Evolutionary conservation across 1,284 basidiomycete species (phyloP).

Genomic region (Kalmanozyma brasiliensis): DNA sequence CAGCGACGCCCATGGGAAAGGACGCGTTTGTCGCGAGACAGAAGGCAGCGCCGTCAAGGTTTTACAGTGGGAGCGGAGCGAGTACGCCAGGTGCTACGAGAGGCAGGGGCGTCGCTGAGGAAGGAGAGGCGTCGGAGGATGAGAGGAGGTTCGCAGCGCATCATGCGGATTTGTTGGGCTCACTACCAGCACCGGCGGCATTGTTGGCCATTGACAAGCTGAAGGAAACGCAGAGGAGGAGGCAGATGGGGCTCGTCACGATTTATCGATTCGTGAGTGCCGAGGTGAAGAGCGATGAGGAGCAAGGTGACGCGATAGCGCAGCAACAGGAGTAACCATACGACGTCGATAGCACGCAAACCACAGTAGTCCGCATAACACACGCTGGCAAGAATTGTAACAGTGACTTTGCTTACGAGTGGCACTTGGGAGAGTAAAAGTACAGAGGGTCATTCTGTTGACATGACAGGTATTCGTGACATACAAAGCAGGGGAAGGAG

Average conservation of each 20-base stretch:
- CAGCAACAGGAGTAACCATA: not conserved
- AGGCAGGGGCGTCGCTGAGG: slow-evolving; percentile 8
- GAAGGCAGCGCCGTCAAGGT: slow-evolving; percentile 13
- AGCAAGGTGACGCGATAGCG: not conserved
- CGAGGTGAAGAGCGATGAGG: slow-evolving; percentile 14
- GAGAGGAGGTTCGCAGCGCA: slow-evolving; percentile 13
- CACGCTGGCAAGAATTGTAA: no score
- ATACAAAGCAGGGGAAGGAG: not conserved
- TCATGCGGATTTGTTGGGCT: slow-evolving; percentile 42
- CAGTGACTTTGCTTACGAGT: no score
- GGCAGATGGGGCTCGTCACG: slow-evolving; percentile 25
- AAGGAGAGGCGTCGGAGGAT: not conserved
- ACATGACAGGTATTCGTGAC: not conserved
- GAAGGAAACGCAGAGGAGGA: slow-evolving; percentile 24
- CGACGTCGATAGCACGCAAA: not conserved
- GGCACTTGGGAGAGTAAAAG: no score
- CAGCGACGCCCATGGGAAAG: slow-evolving; percentile 17
- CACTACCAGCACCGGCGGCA: slow-evolving; percentile 36
- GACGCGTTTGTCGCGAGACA: slow-evolving; percentile 23
- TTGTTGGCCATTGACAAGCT: slow-evolving; percentile 33
- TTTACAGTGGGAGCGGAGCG: slow-evolving; percentile 44
- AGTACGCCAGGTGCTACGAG: slow-evolving; percentile 32
- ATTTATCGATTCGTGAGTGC: slow-evolving; percentile 45
- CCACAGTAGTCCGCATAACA: not conserved
- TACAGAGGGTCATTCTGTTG: no score